Evolutionary conservation across 805 yeast genomes (phyloP).

Genomic region (Candida quercuum): DNA sequence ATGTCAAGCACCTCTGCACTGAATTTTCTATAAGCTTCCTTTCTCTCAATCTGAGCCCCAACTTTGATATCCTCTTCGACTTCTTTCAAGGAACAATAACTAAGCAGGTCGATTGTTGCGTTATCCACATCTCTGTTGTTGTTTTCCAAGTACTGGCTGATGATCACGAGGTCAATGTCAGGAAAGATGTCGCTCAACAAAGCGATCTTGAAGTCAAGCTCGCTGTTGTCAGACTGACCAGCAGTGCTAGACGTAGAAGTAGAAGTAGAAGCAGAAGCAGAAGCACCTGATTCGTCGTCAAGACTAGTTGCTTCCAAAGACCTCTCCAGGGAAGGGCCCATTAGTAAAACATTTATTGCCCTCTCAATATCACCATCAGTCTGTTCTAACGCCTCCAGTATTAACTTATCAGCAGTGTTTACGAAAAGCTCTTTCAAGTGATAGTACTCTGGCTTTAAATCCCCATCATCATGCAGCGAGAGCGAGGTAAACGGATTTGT

Average conservation of each 20-base stretch:
- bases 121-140: slow-evolving; percentile 27
- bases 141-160: slow-evolving; percentile 27
- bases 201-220: slow-evolving; percentile 1
- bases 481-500: not conserved
- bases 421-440: slow-evolving; percentile 20
- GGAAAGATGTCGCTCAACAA: slow-evolving; percentile 42
- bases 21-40: not conserved
- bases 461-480: not conserved
- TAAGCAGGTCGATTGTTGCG: slow-evolving; percentile 26
- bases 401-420: slow-evolving; percentile 2
- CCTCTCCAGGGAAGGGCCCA: not conserved
- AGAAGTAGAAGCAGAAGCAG: not conserved
- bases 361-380: slow-evolving; percentile 19
- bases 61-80: slow-evolving; percentile 3
- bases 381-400: slow-evolving; percentile 16
- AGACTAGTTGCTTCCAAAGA: too few species aligned
- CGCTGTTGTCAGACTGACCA: too few species aligned
- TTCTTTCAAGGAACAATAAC: slow-evolving; percentile 14
- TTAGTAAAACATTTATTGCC: slow-evolving; percentile 4
- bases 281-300: too few species aligned
- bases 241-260: too few species aligned
- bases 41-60: not conserved
- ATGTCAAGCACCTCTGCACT: slow-evolving; percentile 10
- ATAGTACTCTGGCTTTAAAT: not conserved
- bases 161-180: slow-evolving; percentile 23